phyloP scores from a whole-genome alignment of 1,139 yeast species.

The Zygoascus sp. region DNA sequence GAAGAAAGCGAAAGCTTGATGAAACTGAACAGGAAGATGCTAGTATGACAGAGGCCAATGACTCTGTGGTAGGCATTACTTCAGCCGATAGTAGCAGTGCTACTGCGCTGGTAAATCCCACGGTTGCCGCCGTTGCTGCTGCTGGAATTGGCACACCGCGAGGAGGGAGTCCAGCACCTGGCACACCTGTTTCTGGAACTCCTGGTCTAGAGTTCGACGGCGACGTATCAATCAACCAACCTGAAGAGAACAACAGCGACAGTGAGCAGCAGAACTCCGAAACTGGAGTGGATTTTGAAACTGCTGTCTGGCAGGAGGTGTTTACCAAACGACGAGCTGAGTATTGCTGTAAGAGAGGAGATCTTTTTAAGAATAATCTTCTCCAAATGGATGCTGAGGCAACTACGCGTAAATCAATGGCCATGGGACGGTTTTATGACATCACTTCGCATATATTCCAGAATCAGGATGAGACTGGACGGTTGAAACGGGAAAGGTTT shows the following conservation, averaged over 20 bases:
- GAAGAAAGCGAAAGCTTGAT: constrained; percentile 27
- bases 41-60: constrained; percentile 17
- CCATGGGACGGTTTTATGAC: constrained; percentile 35
- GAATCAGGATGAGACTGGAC: constrained; percentile 15
- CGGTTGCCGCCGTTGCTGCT: constrained; percentile 12
- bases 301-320: constrained; percentile 74
- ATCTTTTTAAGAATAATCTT: constrained; percentile 54
- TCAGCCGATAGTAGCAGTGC: neutral
- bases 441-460: constrained; percentile 19
- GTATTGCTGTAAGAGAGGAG: constrained; percentile 64
- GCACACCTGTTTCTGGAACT: constrained; percentile 17
- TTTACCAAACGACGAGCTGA: constrained; percentile 79
- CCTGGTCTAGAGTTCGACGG: constrained; percentile 21
- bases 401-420: constrained; percentile 34
- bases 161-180: constrained; percentile 9
- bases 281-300: constrained; percentile 48
- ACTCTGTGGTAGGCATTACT: constrained; percentile 10
- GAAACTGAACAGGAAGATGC: constrained; percentile 13
- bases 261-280: constrained; percentile 49
- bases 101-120: constrained; percentile 7
- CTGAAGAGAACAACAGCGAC: constrained; percentile 35
- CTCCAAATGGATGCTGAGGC: constrained; percentile 69
- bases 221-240: constrained; percentile 16
- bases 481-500: constrained; percentile 15
- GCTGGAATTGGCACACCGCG: constrained; percentile 9